Evolutionary conservation across 768 basidiomycete genomes (phyloP).

Genomic region (Russula compacta): DNA sequence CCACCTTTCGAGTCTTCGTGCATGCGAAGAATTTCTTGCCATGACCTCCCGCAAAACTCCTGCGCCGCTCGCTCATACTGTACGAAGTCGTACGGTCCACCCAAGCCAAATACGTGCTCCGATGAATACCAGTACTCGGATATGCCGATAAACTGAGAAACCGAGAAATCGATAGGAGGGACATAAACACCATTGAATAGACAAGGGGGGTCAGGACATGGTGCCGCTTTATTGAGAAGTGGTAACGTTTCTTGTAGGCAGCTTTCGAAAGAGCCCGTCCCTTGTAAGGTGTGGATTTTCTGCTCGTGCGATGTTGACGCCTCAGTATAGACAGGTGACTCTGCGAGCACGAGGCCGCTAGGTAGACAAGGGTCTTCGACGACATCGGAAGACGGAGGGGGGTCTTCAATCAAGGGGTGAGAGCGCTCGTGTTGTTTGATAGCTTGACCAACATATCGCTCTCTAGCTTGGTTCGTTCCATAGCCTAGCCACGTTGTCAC

Average conservation of each 20-base stretch:
- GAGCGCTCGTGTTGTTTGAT: constrained; percentile 48
- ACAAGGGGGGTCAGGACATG: constrained; percentile 80
- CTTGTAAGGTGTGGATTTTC: constrained; percentile 55
- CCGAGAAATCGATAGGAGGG: constrained; percentile 88
- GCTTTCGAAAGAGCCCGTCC: constrained; percentile 84
- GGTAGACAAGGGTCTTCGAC: constrained; percentile 90
- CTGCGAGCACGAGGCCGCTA: constrained; percentile 53
- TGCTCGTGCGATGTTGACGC: constrained; percentile 35
- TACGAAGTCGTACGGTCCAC: constrained; percentile 92
- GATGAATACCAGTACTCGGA: constrained; percentile 99
- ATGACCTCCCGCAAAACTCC: constrained; percentile 72
- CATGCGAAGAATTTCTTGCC: constrained; percentile 64
- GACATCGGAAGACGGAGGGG: constrained; percentile 24
- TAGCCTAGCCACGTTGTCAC: constrained; percentile 99
- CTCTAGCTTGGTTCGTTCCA: constrained; percentile 94
- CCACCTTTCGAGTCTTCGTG: constrained; percentile 45
- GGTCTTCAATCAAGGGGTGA: constrained; percentile 23
- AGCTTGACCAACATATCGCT: constrained; percentile 74
- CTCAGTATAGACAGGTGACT: constrained; percentile 40
- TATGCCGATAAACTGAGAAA: constrained; percentile 91
- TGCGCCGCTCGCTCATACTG: constrained; percentile 92
- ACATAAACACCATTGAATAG: constrained; percentile 93
- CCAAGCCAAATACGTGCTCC: constrained; percentile 91
- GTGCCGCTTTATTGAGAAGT: constrained; percentile 74
- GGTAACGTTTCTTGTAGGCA: constrained; percentile 68